Evolutionary conservation across 2,329 filamentous ascomycete genomes (phyloP).

Genomic region (Monosporascus sp.): DNA sequence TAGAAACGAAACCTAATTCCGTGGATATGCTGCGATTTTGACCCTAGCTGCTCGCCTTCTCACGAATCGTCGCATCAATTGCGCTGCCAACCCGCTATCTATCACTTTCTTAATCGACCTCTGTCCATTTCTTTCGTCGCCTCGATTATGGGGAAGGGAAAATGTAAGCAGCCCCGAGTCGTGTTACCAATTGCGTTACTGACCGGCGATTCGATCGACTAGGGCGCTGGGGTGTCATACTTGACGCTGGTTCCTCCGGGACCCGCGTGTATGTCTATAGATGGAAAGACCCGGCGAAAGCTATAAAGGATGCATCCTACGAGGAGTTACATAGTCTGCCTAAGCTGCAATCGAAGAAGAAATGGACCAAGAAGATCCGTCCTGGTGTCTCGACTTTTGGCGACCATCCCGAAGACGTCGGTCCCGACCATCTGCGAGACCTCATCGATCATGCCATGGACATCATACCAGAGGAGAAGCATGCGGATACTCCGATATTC

Average conservation of each 20-base stretch:
- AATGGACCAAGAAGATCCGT: conserved; percentile 89
- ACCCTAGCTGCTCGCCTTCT: not conserved
- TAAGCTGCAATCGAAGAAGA: conserved; percentile 73
- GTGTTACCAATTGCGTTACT: not conserved
- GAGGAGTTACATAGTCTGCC: conserved; percentile 66
- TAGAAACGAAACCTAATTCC: no score
- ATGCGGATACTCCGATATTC: conserved; percentile 84
- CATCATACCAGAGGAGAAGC: conserved; percentile 69
- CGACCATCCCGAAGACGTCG: conserved; percentile 67
- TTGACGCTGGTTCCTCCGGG: conserved; percentile 96
- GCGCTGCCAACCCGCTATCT: no score
- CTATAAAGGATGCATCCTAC: conserved; percentile 53
- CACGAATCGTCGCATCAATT: not conserved
- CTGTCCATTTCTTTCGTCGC: not conserved
- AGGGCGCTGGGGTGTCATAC: conserved; percentile 83
- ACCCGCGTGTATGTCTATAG: conserved; percentile 91
- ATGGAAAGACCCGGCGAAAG: conserved; percentile 74
- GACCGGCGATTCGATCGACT: not conserved
- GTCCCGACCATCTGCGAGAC: conserved; percentile 71
- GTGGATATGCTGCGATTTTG: not conserved
- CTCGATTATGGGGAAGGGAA: not conserved
- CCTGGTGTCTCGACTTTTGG: conserved; percentile 92
- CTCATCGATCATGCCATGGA: conserved; percentile 78
- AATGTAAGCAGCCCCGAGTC: not conserved
- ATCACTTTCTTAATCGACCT: not conserved